phyloP scores from a whole-genome alignment of 2,329 filamentous ascomycete species.

The Aspergillus fumigatiaffinis region DNA sequence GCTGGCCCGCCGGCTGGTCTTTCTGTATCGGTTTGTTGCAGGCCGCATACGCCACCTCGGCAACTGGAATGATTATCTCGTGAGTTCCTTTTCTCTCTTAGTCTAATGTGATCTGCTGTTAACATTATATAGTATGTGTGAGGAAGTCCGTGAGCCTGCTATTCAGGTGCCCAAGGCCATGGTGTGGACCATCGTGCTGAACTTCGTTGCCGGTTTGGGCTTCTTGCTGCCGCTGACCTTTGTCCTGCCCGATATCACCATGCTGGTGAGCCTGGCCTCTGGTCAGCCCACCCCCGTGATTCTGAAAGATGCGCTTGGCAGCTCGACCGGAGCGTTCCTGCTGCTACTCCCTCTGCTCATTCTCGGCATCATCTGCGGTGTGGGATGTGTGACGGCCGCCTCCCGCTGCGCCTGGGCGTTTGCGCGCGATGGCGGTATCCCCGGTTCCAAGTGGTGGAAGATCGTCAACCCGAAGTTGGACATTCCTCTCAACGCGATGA shows the following conservation, averaged over 20 bases:
- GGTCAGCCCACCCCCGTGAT: constrained; percentile 70
- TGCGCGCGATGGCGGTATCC: constrained; percentile 68
- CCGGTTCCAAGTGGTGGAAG: constrained; percentile 62
- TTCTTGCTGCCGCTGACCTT: constrained; percentile 72
- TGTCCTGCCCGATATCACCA: constrained; percentile 63
- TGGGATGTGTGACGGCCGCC: constrained; percentile 67
- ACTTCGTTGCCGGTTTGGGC: constrained; percentile 59
- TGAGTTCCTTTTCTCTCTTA: constrained; percentile 40
- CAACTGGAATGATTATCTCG: constrained; percentile 73
- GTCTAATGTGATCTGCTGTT: too few relatives aligned
- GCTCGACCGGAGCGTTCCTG: constrained; percentile 66
- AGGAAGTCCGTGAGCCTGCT: constrained; percentile 62
- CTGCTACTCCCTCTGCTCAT: constrained; percentile 65
- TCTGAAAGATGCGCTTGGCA: constrained; percentile 70
- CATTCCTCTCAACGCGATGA: constrained; percentile 65
- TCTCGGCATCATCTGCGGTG: constrained; percentile 68
- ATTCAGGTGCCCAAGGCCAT: constrained; percentile 67
- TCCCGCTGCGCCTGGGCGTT: constrained; percentile 70
- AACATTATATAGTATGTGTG: constrained; percentile 51
- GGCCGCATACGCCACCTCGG: constrained; percentile 64
- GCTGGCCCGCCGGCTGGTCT: constrained; percentile 66
- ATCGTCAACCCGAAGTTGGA: constrained; percentile 60
- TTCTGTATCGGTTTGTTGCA: constrained; percentile 68
- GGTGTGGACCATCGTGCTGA: constrained; percentile 61
- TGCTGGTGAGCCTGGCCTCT: constrained; percentile 60